These are phyloP conservation scores for Verbascum thapsus DNA, from an alignment of 257 asterid species.

Conservation along the genomic window DNA sequence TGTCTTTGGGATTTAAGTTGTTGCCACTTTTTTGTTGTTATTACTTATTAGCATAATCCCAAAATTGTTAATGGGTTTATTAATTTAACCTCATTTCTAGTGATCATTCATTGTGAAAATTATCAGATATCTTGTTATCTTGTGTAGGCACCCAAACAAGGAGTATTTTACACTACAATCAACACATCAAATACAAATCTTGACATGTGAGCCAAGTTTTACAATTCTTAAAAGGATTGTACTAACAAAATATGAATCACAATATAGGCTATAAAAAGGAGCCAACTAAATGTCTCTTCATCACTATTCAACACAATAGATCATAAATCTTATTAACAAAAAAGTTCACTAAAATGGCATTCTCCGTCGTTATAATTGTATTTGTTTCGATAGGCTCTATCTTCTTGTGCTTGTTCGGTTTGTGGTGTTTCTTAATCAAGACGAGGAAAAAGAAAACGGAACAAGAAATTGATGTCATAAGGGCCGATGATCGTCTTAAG, in stretches of 20 bases:
- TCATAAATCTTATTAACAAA: neutral
- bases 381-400: slow-evolving; percentile 37
- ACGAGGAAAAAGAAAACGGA: slow-evolving; percentile 32
- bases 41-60: neutral
- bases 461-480: slow-evolving; percentile 37
- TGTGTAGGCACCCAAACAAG: slow-evolving; percentile 1
- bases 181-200: slow-evolving; percentile 41
- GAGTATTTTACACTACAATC: slow-evolving; percentile 56
- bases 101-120: no score
- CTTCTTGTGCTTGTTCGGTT: slow-evolving; percentile 30
- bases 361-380: slow-evolving; percentile 33
- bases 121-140: neutral
- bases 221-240: slow-evolving; percentile 46
- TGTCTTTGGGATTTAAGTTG: neutral
- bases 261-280: slow-evolving; percentile 24
- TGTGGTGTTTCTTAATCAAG: slow-evolving; percentile 35
- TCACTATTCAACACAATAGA: slow-evolving; percentile 22
- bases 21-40: neutral
- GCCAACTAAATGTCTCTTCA: slow-evolving; percentile 27
- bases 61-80: neutral
- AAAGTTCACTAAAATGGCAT: slow-evolving; percentile 11
- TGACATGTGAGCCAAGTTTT: slow-evolving; percentile 50
- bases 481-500: slow-evolving; percentile 38
- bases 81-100: no score
- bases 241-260: slow-evolving; percentile 29